Base-by-base conservation (phyloP, 345 rosid species). In the Cardiospermum halicacabum region DNA sequence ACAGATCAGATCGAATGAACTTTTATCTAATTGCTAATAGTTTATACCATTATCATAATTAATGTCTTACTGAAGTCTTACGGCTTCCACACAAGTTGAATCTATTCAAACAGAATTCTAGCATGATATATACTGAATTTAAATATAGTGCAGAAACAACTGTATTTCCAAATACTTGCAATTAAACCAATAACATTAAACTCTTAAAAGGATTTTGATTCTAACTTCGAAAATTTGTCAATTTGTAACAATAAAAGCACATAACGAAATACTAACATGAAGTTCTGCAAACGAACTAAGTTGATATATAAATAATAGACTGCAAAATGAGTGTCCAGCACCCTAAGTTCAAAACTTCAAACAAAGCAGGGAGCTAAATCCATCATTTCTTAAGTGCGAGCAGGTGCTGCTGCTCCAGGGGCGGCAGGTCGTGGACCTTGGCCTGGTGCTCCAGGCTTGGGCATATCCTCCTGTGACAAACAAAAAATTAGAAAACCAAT, bases 361-460 rank as follows among this genome's bases (percentile, higher is more conserved):
- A 31, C 15, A 15, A 24, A 24, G 16, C 36, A 5, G 53, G 24
- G 3, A 22, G 25, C 34, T 1, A 11, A 9, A n/a, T 51, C 21
- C 19, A 30, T 47, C 43, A 13, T 39, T 22, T 21, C 55, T 69
- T 49, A 73, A 15, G 73, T 0, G 11, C 73, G 68, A 16, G 62
- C 66, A 51, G 77, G 55, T 53, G 36, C 57, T 11, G 65, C 47
- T 16, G 53, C 61, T n/a, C 75, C 75, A 40, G 66, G 56, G 12
- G 69, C 72, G 16, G 69, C 66, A 24, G 76, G 65, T 36, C 72
- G 77, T 19, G 69, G 26, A 5, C 28, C 73, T 58, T 73, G 76
- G 30, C 76, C 76, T 27, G 65, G 47, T 19, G 65, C 69, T 8
- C 72, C 77, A 16, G 73, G 36, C 69, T 73, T 73, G 7, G 72